Percentiles rank a stretch among this genome's conserved stretches.
Evolutionary conservation across 495 filamentous ascomycete genomes (phyloP).

Genomic region (Lasiosphaeria hispida): DNA sequence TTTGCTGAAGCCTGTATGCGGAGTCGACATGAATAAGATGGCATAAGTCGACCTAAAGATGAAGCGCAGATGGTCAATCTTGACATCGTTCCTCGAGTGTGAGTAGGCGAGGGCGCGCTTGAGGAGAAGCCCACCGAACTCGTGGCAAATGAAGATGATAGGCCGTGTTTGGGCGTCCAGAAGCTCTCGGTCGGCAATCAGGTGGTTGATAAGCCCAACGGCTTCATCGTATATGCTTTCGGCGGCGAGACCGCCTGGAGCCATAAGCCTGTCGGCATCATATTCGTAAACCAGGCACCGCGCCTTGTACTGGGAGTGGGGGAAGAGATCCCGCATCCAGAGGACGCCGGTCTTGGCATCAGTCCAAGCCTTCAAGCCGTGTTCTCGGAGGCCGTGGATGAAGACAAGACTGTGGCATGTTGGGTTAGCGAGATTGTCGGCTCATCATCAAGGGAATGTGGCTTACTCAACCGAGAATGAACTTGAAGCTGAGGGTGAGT

Average conservation of each 20-base stretch:
- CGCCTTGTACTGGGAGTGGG: constrained; percentile 1
- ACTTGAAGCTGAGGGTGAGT: constrained; percentile 1
- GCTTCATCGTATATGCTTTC: constrained; percentile 9
- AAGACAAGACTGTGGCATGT: constrained; percentile 1
- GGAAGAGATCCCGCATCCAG: constrained; percentile 5
- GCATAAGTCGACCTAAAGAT: constrained; percentile 5
- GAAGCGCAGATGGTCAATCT: constrained; percentile 7
- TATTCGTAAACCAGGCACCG: constrained; percentile 3
- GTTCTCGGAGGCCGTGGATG: constrained; percentile 2
- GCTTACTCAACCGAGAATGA: constrained; percentile 3
- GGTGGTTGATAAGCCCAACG: constrained; percentile 7
- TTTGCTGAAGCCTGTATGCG: constrained; percentile 2
- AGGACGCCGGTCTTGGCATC: constrained; percentile 3
- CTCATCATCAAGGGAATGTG: neutral
- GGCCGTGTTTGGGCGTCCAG: constrained; percentile 2
- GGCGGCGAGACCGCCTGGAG: constrained; percentile 4
- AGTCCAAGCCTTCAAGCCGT: constrained; percentile 1
- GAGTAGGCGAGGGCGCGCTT: constrained; percentile 8
- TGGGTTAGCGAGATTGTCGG: neutral
- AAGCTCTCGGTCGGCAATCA: constrained; percentile 6
- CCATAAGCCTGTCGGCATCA: constrained; percentile 3
- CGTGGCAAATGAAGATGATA: constrained; percentile 9
- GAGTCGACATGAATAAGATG: constrained; percentile 8
- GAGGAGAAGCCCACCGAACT: constrained; percentile 5
- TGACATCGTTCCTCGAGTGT: neutral